phyloP scores from a whole-genome alignment of 176 grass and related monocot genomes.

The Oryza nivara region DNA sequence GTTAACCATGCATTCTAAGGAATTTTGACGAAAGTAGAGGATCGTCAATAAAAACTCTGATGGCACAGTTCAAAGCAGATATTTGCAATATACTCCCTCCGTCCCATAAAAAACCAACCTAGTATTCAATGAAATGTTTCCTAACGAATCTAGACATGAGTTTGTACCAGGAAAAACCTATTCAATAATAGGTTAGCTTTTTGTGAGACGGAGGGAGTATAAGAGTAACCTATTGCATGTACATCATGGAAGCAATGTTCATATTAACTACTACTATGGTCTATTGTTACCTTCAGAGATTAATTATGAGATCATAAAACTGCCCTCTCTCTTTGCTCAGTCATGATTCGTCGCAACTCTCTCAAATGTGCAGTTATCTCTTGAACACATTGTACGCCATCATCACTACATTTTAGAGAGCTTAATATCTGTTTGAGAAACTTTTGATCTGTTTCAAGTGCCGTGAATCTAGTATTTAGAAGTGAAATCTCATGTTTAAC shows the following conservation, averaged over 20 bases:
- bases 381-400: constrained; percentile 51
- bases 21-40: not conserved
- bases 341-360: constrained; percentile 57
- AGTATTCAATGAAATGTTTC: too few relatives aligned
- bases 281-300: constrained; percentile 51
- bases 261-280: constrained; percentile 13
- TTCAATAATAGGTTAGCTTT: too few relatives aligned
- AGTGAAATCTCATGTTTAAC: constrained; percentile 56
- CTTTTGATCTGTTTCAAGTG: constrained; percentile 66
- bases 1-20: not conserved
- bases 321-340: constrained; percentile 44
- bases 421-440: constrained; percentile 64
- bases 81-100: not conserved
- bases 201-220: too few relatives aligned
- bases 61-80: not conserved
- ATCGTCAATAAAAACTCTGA: not conserved
- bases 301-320: constrained; percentile 26
- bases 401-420: constrained; percentile 56
- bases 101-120: too few relatives aligned
- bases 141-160: too few relatives aligned
- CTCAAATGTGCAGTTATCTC: constrained; percentile 68
- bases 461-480: constrained; percentile 57
- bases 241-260: constrained; percentile 6
- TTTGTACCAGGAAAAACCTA: too few relatives aligned
- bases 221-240: not conserved